A percentile compares a stretch with the other conserved stretches of the same genome.
phyloP scores from a whole-genome alignment of 2,329 filamentous ascomycete species.

The Metarhizium brunneum region DNA sequence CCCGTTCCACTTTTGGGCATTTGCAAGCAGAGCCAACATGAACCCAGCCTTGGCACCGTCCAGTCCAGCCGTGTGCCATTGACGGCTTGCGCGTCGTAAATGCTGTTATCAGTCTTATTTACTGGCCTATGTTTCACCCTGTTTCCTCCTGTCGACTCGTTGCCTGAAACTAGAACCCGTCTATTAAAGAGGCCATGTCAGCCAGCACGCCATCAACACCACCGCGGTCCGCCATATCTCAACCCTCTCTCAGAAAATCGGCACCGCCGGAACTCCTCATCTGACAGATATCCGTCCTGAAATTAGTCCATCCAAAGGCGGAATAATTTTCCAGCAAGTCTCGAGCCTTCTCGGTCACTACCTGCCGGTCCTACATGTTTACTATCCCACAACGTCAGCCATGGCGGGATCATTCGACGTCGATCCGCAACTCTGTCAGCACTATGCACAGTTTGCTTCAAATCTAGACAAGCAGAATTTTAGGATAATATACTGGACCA shows the following conservation, averaged over 20 bases:
- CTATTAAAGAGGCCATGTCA: too few species aligned
- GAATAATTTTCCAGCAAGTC: too few species aligned
- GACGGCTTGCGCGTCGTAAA: background rate
- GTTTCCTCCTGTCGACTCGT: background rate
- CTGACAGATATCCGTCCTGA: too few species aligned
- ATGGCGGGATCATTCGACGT: constrained; percentile 3
- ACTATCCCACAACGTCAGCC: background rate
- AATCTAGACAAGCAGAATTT: constrained; percentile 32
- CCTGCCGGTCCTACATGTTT: background rate
- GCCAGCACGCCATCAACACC: too few species aligned
- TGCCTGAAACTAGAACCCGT: too few species aligned
- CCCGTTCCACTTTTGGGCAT: background rate
- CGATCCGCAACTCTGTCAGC: constrained; percentile 23
- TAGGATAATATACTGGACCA: constrained; percentile 35
- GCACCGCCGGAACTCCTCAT: too few species aligned
- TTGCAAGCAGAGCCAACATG: background rate
- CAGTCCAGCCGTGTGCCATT: background rate
- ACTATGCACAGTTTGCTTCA: constrained; percentile 35
- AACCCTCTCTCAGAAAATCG: too few species aligned
- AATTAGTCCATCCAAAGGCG: too few species aligned
- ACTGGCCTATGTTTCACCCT: background rate
- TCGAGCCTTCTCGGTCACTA: too few species aligned
- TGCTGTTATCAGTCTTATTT: background rate
- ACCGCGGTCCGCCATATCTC: too few species aligned
- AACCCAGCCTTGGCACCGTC: constrained; percentile 3